Base-by-base conservation (phyloP, 2,329 filamentous ascomycete genomes). In the Cercospora citrullina region DNA sequence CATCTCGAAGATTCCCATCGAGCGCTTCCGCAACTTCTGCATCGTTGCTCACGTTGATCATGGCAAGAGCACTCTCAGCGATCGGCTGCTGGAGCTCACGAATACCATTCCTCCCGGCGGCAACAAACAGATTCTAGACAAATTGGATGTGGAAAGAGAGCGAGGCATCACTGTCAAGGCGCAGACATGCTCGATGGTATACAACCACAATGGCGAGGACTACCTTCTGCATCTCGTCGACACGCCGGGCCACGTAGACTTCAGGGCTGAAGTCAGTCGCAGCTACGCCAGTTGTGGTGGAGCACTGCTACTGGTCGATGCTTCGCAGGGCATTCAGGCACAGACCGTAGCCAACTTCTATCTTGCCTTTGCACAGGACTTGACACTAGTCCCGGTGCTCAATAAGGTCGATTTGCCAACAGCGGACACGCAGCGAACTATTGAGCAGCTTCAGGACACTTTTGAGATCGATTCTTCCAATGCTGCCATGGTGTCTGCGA, bases 311-410 rank as follows among this genome's bases (percentile, higher is more conserved):
- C 87, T 99, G 1, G 94, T 99, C 2, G 95, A 99, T 84, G 95
- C 94, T 7, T 96, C 92, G 73, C 95, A 99, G 81, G 95, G 95
- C 57, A 90, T 99, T 2, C 95, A 99, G 82, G 95, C 95, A 5
- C 95, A 99, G 83, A 99, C 95, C 0, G 95, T 99, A 8, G 95
- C 95, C 69, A 99, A 99, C 80, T 99, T 99, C 81, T 97, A 98
- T 78, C 88, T 98, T 26, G 95, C 95, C 7, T 99, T 99, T 80
- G 90, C 94, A 1, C 93, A 98, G 79, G 92, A 93, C 16, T 82
- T 99, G 62, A 86, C 89, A 23, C 86, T 99, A 69, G 88, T 99
- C 3, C 95, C 95, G 0, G 92, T 99, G 26, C 87, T 99, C 75
- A 99, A 99, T 84, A 99, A 99, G 84, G 91, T 99, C 64, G 95